phyloP scores from a whole-genome alignment of 2,329 filamentous ascomycete genomes.

The Fusarium euwallaceae region DNA sequence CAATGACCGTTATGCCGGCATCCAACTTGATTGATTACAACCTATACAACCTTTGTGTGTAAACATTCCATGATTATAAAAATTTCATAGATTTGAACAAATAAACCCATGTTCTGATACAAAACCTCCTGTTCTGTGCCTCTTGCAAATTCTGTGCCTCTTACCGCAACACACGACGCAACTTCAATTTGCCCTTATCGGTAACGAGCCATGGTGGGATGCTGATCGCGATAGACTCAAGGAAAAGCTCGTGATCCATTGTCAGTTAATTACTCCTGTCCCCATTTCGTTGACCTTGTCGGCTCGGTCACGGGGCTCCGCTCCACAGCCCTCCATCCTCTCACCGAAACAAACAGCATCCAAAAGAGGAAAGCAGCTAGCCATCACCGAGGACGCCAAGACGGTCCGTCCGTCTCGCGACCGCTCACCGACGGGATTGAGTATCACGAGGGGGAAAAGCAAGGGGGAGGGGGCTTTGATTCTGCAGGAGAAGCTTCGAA shows the following conservation, averaged over 20 bases:
- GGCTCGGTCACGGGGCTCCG: neutral
- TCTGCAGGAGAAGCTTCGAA: slow-evolving; percentile 48
- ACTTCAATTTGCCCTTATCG: neutral
- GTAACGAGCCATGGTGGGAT: slow-evolving; percentile 4
- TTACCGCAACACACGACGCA: neutral
- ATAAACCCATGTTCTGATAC: slow-evolving; percentile 2
- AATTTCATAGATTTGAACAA: neutral
- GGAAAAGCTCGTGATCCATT: slow-evolving; percentile 8
- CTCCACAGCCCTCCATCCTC: slow-evolving; percentile 4
- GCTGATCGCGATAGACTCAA: slow-evolving; percentile 40
- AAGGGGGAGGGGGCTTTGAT: slow-evolving; percentile 27
- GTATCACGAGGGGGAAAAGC: slow-evolving; percentile 43
- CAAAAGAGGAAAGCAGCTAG: neutral
- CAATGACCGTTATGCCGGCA: neutral
- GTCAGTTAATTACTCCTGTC: neutral
- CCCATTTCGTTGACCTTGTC: slow-evolving; percentile 10
- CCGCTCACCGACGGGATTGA: slow-evolving; percentile 11
- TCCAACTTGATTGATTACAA: neutral
- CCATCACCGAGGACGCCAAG: neutral
- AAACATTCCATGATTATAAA: too few species aligned
- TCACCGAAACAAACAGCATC: slow-evolving; percentile 7
- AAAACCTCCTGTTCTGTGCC: neutral
- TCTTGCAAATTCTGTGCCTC: neutral
- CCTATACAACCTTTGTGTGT: too few species aligned
- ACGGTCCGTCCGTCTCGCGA: slow-evolving; percentile 16